Evolutionary conservation across 2,329 filamentous ascomycete genomes (phyloP).

Genomic region (Aspergillus pseudoterreus): DNA sequence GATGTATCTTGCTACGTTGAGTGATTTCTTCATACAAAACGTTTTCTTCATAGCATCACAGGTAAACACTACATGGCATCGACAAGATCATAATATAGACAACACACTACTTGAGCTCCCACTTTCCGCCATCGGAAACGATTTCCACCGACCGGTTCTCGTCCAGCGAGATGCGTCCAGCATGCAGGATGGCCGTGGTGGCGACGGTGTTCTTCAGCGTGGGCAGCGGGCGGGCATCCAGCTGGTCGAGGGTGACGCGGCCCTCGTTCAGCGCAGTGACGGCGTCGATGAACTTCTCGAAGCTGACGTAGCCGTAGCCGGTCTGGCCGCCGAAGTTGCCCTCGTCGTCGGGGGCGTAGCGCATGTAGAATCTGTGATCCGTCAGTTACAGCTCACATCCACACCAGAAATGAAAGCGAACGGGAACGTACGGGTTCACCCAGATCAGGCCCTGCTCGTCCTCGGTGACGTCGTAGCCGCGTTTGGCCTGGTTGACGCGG

Average conservation of each 20-base stretch:
- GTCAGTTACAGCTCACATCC: background rate
- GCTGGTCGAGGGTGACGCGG: constrained; percentile 64
- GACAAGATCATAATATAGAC: background rate
- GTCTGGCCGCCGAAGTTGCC: constrained; percentile 90
- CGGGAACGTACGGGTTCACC: constrained; percentile 70
- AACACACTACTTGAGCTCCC: constrained; percentile 59
- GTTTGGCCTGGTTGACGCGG: constrained; percentile 86
- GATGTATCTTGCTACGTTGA: background rate
- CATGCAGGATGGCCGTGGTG: constrained; percentile 87
- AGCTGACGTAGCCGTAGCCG: constrained; percentile 89
- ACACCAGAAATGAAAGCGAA: background rate
- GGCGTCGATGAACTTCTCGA: constrained; percentile 93
- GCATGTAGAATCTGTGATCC: constrained; percentile 72
- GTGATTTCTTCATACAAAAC: no score
- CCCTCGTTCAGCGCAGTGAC: constrained; percentile 75
- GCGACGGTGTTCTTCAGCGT: constrained; percentile 86
- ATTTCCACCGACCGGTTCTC: constrained; percentile 77
- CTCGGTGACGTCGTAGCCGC: constrained; percentile 91
- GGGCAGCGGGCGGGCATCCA: constrained; percentile 77
- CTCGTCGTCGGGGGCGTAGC: constrained; percentile 89
- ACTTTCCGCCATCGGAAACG: constrained; percentile 42
- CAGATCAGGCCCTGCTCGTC: constrained; percentile 70
- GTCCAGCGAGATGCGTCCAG: constrained; percentile 78
- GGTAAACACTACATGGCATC: background rate
- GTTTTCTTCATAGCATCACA: no score